Evolutionary conservation across 2,329 filamentous ascomycete genomes (phyloP).

Genomic region (Phialophora verrucosa): DNA sequence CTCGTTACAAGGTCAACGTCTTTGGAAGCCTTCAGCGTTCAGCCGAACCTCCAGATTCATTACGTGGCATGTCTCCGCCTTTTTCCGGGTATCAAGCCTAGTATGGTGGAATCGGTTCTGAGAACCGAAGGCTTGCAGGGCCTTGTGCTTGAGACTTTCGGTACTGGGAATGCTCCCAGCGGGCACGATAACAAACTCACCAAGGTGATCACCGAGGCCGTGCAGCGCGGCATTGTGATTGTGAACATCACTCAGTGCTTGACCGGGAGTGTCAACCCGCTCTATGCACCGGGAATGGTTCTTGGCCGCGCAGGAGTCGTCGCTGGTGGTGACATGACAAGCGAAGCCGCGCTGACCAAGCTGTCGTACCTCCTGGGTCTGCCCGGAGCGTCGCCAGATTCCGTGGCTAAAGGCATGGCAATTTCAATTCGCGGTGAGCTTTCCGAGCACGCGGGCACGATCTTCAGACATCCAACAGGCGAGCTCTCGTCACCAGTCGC

Average conservation of each 20-base stretch:
- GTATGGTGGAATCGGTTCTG: conserved; percentile 87
- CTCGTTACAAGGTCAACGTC: conserved; percentile 74
- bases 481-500: conserved; percentile 63
- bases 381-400: conserved; percentile 66
- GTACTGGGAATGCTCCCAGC: conserved; percentile 87
- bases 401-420: conserved; percentile 74
- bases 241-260: conserved; percentile 90
- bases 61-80: conserved; percentile 88
- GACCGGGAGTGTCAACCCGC: conserved; percentile 74
- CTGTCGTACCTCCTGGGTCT: conserved; percentile 81
- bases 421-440: conserved; percentile 81
- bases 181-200: conserved; percentile 80
- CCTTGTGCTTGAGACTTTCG: conserved; percentile 88
- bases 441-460: conserved; percentile 73
- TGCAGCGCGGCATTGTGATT: conserved; percentile 79
- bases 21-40: conserved; percentile 75
- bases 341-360: conserved; percentile 89
- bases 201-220: conserved; percentile 75
- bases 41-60: conserved; percentile 78
- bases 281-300: conserved; percentile 78
- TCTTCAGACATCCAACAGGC: conserved; percentile 72
- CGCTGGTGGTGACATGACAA: conserved; percentile 71
- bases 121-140: conserved; percentile 76
- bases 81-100: conserved; percentile 90
- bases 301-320: conserved; percentile 84